Conservation (phyloP, 176 grass and related monocot genomes). For the Lolium multiflorum region DNA sequence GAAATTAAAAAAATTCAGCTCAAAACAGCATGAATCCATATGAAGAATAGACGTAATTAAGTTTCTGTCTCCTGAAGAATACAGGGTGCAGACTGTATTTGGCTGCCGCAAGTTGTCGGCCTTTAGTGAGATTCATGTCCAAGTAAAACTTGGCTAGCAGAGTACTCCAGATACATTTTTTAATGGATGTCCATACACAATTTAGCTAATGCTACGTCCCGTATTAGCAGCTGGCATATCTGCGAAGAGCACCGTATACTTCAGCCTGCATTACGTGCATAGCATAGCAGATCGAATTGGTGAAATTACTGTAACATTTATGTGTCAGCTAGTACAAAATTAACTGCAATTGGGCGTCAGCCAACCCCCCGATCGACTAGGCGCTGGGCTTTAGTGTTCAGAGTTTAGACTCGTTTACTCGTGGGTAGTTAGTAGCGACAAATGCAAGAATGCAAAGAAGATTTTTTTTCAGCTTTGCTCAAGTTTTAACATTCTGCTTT, state of each 20-base stretch:
- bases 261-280: too few relatives aligned
- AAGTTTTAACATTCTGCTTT: too few relatives aligned
- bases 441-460: neutral
- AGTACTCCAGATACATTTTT: neutral
- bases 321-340: neutral
- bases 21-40: too few relatives aligned
- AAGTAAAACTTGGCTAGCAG: neutral
- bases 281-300: too few relatives aligned
- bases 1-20: too few relatives aligned
- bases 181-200: neutral
- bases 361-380: too few relatives aligned
- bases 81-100: neutral
- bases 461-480: neutral
- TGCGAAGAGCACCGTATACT: neutral
- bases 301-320: neutral
- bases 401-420: neutral
- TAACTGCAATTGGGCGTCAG: neutral
- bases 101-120: neutral
- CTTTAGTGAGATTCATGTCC: constrained; percentile 2
- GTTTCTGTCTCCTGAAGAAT: neutral
- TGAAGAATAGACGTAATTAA: neutral
- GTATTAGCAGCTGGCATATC: neutral
- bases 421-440: neutral
- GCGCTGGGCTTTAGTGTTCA: neutral
- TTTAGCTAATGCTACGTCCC: neutral